Evolutionary conservation across 441 rosid genomes (phyloP), one percentile per base, ranked within the genome.

Genomic region (Pelargonium australe): DNA sequence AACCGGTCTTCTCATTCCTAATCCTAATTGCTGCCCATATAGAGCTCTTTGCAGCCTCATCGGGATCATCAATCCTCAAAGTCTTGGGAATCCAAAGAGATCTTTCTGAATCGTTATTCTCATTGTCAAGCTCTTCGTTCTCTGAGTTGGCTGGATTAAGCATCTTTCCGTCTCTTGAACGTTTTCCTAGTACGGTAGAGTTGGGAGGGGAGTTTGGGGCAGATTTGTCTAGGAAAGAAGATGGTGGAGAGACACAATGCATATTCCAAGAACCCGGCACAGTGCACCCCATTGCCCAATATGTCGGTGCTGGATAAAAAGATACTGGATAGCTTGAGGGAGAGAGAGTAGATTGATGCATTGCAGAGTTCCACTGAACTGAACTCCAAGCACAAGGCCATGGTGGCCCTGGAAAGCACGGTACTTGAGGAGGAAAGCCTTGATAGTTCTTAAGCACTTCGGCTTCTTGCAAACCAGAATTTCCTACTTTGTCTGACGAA

Each of bases 161-260:
- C 67, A 65, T 47, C 64, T 75, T 34, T 9, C 70, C 80, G 11
- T 87, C 89, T 57, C 86, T 76, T 8, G 81, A 72, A 61, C 70
- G 86, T 74, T 87, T 87, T 41, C 89, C 83, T 16, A 73, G 67
- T 23, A 66, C 41, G 13, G 68, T 47, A 34, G 77, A 40, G 66
- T 61, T 10, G 47, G 44, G 65, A 41, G 63, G 61, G 4, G 23
- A 55, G 73, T 47, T 62, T n/a, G 64, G 44, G 60, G 62, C 34
- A 31, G 11, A 23, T 41, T 65, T 51, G 53, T 43, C 64, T 5
- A 63, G 69, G 31, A 25, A 25, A 25, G 3, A 25, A 25, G 31
- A 25, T 25, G 31, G 31, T 25, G 31, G 31, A 25, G 31, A 25
- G 31, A 25, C 31, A 25, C 31, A 25, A 25, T 25, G 31, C 31